Evolutionary conservation across 495 filamentous ascomycete species (phyloP), one percentile per base, ranked within the genome.

Genomic region (Filosporella fistucella): DNA sequence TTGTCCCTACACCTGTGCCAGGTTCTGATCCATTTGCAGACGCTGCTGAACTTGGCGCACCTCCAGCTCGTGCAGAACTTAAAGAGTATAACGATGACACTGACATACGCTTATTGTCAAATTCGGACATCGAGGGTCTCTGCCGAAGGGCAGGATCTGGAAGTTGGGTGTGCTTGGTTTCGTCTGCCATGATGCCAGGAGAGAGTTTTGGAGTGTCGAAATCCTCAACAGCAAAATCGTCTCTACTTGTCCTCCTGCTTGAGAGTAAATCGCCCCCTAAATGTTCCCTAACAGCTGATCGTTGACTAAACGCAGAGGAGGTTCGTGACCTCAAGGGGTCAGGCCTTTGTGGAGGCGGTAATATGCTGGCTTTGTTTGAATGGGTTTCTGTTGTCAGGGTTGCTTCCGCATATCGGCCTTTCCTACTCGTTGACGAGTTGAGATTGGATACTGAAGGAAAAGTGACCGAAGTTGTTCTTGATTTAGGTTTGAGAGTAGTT

Each of bases 61-160:
- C 56, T 40, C 54, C 50, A 21, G 53, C 57, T 35, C 78, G 72
- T 28, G 69, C 74, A 7, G 78, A 82, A 42, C 76, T 74, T 1
- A 84, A 54, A 24, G 82, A 85, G 54, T 82, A 82, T 32, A 85
- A 58, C 9, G 83, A 85, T 11, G 81, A 80, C 44, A 81, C 72
- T 38, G 81, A 84, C 61, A 84, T 68, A 22, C 84, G 76, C 55
- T 83, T 81, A 16, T 68, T 73, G 28, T 75, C 73, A n/a, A 67
- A 43, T 52, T 69, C 69, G 28, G 59, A 53, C 11, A 66, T 63
- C 3, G 67, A 66, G n/a, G 63, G 65, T 25, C 59, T 61, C 30
- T 65, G 66, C 37, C 65, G 65, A 17, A 75, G 49, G 22, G 65
- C 67, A 20, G 72, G 56, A 30, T 82, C 79, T 13, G 68, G 68